phyloP scores from a whole-genome alignment of 164 flowering plant genomes.

The Annona squamosa region DNA sequence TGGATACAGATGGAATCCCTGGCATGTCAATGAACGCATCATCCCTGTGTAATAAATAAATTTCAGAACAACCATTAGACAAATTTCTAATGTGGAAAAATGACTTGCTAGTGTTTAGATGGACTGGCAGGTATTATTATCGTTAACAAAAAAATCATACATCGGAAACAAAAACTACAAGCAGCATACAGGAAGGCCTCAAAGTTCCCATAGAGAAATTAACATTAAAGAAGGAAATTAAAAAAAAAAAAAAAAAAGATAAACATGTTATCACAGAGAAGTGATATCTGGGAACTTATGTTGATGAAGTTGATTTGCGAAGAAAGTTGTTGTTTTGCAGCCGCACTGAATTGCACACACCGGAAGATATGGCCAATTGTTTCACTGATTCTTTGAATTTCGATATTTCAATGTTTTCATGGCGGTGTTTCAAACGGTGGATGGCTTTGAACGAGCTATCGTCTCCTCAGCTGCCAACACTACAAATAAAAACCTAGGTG shows the following conservation, averaged over 20 bases:
- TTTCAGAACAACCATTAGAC: neutral
- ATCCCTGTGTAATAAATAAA: constrained; percentile 32
- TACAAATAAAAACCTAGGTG: neutral
- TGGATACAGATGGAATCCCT: constrained; percentile 1
- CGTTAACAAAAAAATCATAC: neutral
- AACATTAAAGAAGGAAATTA: neutral
- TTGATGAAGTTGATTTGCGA: too few relatives aligned
- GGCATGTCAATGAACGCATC: constrained; percentile 21
- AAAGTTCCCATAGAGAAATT: neutral
- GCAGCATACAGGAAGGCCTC: neutral
- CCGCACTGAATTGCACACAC: neutral
- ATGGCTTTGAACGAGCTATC: neutral
- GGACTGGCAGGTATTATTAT: neutral
- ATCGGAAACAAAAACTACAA: neutral
- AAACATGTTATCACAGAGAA: neutral
- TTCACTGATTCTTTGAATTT: neutral
- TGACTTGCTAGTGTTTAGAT: neutral
- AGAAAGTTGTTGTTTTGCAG: neutral
- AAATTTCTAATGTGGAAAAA: neutral
- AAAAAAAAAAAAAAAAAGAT: neutral
- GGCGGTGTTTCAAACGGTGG: neutral
- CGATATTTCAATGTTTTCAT: neutral
- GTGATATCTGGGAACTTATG: neutral
- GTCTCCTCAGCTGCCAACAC: neutral
- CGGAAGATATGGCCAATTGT: neutral